Evolutionary conservation across 345 rosid genomes (phyloP), one percentile per base, ranked within the genome.

Genomic region (Turritis glabra): DNA sequence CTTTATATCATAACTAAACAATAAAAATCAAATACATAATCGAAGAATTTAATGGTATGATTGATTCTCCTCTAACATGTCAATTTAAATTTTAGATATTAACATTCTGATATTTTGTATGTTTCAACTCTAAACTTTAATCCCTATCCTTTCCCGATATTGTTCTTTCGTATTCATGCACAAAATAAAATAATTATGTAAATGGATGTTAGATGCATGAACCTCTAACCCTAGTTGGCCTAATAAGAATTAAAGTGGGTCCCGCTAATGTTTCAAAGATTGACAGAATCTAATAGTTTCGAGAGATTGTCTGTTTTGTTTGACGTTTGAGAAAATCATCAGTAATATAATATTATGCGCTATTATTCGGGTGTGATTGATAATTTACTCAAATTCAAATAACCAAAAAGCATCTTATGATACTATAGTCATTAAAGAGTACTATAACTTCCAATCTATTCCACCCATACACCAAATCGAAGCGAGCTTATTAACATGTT

Each of bases 201-300:
- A n/a, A n/a, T n/a, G n/a, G n/a, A n/a, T n/a, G n/a, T n/a, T 35
- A 46, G 79, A 67, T 75, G 79, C 79, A 67, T 75, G 79, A 67
- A 75, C 69, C 74, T 75, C 37, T 15, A 60, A 40, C 29, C 69
- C 67, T 50, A 75, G 69, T 75, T 59, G 79, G 47, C 32, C n/a
- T 67, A 21, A 40, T 40, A n/a, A 37, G 27, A 67, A 59, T 75
- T 51, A 11, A 29, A 38, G 68, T 40, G 79, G 79, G 79, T 59
- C 79, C 74, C 29, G 6, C 0, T 15, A 8, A 29, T 58, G 18
- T 67, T 58, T 29, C 3, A 6, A n/a, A 75, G 69, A 59, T 75
- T 30, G 74, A 67, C 61, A 59, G 68, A 75, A 75, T 75, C 74
- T 75, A 75, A 37, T 29, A 17, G 68, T 75, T 67, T 67, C 37